phyloP scores from a whole-genome alignment of 2,329 filamentous ascomycete species.

The Alternaria triticina region DNA sequence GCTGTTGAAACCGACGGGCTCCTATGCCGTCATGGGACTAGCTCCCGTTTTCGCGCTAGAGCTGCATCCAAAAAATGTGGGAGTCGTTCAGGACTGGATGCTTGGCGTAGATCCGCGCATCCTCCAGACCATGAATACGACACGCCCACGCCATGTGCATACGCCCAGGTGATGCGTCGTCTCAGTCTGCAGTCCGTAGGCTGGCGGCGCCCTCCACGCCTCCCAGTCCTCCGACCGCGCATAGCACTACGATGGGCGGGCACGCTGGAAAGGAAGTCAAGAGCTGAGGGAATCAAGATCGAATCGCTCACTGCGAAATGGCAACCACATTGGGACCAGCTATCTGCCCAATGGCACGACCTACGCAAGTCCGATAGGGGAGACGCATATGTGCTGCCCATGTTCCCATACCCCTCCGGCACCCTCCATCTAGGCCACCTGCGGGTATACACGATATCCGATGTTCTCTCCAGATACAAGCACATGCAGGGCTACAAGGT shows the following conservation, averaged over 20 bases:
- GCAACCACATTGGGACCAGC: constrained; percentile 57
- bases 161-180: constrained; percentile 36
- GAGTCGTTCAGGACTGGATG: constrained; percentile 6
- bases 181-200: constrained; percentile 31
- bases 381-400: constrained; percentile 76
- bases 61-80: constrained; percentile 19
- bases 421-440: constrained; percentile 86
- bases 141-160: constrained; percentile 20
- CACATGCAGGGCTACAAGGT: constrained; percentile 76
- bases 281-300: constrained; percentile 15
- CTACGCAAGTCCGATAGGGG: constrained; percentile 27
- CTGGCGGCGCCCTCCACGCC: constrained; percentile 31
- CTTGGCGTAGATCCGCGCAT: constrained; percentile 13
- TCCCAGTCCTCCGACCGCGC: constrained; percentile 11
- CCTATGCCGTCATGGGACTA: constrained; percentile 31
- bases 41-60: constrained; percentile 21
- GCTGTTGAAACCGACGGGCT: constrained; percentile 20
- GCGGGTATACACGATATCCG: constrained; percentile 88
- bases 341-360: constrained; percentile 15
- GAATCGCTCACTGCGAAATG: constrained; percentile 54
- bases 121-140: neutral
- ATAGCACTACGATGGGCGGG: constrained; percentile 12
- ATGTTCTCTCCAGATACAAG: constrained; percentile 79
- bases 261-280: neutral
- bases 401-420: constrained; percentile 94